Evolutionary conservation across 306 rosid genomes (phyloP).

Genomic region (Cucurbita ficifolia): DNA sequence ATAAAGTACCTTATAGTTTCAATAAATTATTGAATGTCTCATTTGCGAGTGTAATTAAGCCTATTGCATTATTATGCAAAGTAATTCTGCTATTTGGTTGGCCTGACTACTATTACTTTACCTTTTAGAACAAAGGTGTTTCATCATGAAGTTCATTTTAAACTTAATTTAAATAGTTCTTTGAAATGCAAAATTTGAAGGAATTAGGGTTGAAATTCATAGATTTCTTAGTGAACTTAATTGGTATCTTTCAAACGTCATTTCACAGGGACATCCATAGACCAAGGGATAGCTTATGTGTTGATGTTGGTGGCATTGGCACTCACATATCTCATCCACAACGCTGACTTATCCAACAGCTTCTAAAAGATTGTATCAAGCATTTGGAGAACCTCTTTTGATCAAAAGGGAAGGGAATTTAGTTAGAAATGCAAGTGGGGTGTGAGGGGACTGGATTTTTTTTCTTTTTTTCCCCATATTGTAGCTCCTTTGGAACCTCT

Average conservation of each 20-base stretch:
- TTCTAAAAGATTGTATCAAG: neutral
- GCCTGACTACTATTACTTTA: neutral
- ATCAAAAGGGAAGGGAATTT: neutral
- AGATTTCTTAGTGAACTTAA: neutral
- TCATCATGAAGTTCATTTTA: neutral
- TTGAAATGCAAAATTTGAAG: neutral
- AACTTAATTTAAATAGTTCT: neutral
- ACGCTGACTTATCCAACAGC: constrained; percentile 23
- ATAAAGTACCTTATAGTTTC: neutral
- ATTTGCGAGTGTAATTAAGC: neutral
- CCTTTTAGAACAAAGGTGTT: neutral
- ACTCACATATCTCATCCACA: constrained; percentile 70
- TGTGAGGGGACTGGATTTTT: neutral
- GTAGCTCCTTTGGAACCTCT: neutral
- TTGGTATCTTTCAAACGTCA: neutral
- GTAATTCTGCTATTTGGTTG: neutral
- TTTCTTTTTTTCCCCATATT: neutral
- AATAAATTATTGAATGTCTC: neutral
- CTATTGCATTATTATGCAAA: neutral
- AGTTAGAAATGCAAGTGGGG: neutral
- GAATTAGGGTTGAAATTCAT: neutral
- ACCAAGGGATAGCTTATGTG: constrained; percentile 73
- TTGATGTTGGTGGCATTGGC: constrained; percentile 66
- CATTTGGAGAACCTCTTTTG: neutral
- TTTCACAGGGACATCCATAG: constrained; percentile 50